phyloP scores from a whole-genome alignment of 345 rosid species.

The Brassica incana region DNA sequence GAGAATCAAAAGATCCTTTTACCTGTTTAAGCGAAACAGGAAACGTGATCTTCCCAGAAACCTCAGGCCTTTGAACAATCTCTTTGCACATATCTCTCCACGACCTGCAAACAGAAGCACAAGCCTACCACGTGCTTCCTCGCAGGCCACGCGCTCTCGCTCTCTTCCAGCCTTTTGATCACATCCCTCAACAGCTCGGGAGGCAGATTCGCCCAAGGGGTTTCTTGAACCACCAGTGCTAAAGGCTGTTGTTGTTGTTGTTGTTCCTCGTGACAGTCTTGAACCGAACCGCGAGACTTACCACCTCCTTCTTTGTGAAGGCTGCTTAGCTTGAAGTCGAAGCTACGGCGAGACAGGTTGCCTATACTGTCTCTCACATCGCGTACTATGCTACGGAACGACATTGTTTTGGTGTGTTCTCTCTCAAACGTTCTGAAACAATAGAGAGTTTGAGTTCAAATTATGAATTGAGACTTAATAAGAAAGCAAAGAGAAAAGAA shows the following conservation, averaged over 20 bases:
- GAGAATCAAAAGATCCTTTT: background rate
- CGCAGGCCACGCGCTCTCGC: constrained; percentile 84
- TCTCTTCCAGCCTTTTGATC: constrained; percentile 83
- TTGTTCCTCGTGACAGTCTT: constrained; percentile 65
- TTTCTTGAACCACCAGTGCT: constrained; percentile 53
- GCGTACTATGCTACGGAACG: constrained; percentile 86
- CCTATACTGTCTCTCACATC: constrained; percentile 91
- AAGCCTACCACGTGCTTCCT: constrained; percentile 89
- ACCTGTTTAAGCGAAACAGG: constrained; percentile 95
- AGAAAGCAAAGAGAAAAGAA: constrained; percentile 41
- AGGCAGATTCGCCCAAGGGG: constrained; percentile 87
- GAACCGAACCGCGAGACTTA: constrained; percentile 74
- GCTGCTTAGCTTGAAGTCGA: constrained; percentile 74
- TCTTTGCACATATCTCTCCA: constrained; percentile 98
- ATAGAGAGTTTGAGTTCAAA: constrained; percentile 26
- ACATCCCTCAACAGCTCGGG: constrained; percentile 86
- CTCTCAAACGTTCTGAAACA: constrained; percentile 23
- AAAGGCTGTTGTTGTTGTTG: constrained; percentile 35
- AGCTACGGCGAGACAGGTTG: constrained; percentile 82
- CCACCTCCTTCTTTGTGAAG: constrained; percentile 55
- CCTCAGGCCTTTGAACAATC: constrained; percentile 75
- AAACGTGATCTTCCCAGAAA: constrained; percentile 85
- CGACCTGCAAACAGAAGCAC: constrained; percentile 90
- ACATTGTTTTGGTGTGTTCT: constrained; percentile 43
- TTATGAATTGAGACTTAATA: constrained; percentile 40